Evolutionary conservation across 2,329 filamentous ascomycete genomes (phyloP).

Genomic region (Xenoacremonium recifei): DNA sequence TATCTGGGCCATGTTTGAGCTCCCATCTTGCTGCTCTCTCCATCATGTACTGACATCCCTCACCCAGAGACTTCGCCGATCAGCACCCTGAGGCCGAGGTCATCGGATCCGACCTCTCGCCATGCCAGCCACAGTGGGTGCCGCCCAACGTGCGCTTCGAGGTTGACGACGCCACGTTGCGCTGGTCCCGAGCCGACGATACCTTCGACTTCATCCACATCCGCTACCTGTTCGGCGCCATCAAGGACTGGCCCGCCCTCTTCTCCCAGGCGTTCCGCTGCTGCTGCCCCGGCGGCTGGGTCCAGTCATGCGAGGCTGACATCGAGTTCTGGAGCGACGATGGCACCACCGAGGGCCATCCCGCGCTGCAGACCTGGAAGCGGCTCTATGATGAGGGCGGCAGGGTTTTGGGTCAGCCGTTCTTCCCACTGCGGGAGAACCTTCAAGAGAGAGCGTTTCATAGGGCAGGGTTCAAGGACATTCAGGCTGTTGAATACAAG

Average conservation of each 20-base stretch:
- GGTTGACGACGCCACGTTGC: not conserved
- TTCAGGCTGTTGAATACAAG: not conserved
- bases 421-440: not conserved
- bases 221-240: not conserved
- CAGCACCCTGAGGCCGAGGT: not conserved
- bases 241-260: not conserved
- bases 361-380: not conserved
- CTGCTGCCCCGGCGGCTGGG: not conserved
- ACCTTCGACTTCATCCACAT: slow-evolving; percentile 1
- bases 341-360: not conserved
- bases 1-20: slow-evolving; percentile 21
- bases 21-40: slow-evolving; percentile 9
- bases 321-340: slow-evolving; percentile 1
- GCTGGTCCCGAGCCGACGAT: not conserved
- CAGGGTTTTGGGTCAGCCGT: not conserved
- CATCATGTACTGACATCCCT: not conserved
- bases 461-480: not conserved
- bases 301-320: slow-evolving; percentile 1
- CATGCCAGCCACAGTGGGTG: not conserved
- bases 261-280: not conserved
- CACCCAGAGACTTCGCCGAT: not conserved
- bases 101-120: not conserved
- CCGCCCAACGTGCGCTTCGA: slow-evolving; percentile 1
- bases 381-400: not conserved
- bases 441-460: not conserved